Percentiles rank a stretch among this genome's conserved stretches.
Conservation (phyloP, 768 basidiomycete species). For the Phlegmacium glaucopus region DNA sequence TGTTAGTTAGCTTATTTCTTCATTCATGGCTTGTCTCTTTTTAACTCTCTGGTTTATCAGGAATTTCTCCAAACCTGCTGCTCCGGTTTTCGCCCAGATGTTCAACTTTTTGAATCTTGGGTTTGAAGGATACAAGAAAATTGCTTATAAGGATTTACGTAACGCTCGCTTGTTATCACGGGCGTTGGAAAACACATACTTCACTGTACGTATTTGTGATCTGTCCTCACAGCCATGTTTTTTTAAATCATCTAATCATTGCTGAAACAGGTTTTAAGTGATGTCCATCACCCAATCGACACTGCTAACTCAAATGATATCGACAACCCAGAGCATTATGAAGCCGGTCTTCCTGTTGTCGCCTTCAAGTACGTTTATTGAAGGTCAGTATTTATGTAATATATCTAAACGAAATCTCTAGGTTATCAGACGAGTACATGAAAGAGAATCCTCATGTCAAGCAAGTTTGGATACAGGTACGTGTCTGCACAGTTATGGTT, state of each 20-base stretch:
- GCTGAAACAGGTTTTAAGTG: conserved; percentile 36
- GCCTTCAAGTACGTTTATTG: conserved; percentile 40
- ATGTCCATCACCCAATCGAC: conserved; percentile 43
- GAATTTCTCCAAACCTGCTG: conserved; percentile 57
- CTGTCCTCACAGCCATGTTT: neutral
- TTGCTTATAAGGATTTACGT: conserved; percentile 43
- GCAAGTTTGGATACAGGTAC: conserved; percentile 49
- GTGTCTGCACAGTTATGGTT: conserved; percentile 4
- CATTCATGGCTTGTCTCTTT: neutral
- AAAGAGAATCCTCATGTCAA: conserved; percentile 49
- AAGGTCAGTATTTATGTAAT: too few relatives aligned
- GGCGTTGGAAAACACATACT: conserved; percentile 54
- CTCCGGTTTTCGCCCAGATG: conserved; percentile 56
- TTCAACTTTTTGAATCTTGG: conserved; percentile 61
- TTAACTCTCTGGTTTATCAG: conserved; percentile 15
- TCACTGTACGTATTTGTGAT: conserved; percentile 29
- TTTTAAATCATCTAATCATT: neutral
- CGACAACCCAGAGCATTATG: conserved; percentile 45
- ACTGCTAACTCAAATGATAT: conserved; percentile 11
- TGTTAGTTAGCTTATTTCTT: conserved; percentile 29
- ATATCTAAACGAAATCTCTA: conserved; percentile 6
- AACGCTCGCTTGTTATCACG: conserved; percentile 56
- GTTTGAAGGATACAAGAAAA: conserved; percentile 48
- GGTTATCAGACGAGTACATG: conserved; percentile 49
- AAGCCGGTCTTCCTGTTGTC: conserved; percentile 57